Conservation (phyloP, 164 flowering plant genomes). For the Paratinospora sagittata region DNA sequence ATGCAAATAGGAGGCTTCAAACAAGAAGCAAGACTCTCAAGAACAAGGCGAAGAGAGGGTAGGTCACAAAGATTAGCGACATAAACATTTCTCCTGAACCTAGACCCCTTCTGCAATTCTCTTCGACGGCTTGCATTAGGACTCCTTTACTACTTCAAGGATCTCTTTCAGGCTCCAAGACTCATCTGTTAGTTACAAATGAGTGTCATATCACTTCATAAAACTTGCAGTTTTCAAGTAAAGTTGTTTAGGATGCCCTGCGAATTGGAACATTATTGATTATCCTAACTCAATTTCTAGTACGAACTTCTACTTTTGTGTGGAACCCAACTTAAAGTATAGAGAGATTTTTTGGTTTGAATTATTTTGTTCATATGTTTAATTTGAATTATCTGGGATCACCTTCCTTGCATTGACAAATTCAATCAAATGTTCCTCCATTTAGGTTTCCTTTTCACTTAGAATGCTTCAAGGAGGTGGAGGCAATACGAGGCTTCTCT, state of each 20-base stretch:
- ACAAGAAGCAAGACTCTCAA: too few species aligned
- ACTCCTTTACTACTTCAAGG: too few species aligned
- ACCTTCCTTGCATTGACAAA: not conserved
- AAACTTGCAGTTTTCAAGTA: not conserved
- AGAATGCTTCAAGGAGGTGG: constrained; percentile 28
- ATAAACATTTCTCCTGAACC: too few species aligned
- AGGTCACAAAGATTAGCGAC: too few species aligned
- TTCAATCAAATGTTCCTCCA: not conserved
- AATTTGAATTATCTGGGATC: not conserved
- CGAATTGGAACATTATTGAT: not conserved
- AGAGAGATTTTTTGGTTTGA: not conserved
- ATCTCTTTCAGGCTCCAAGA: too few species aligned
- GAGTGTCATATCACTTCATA: not conserved
- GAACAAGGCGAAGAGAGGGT: too few species aligned
- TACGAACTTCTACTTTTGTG: not conserved
- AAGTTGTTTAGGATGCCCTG: not conserved
- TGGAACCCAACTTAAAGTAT: not conserved
- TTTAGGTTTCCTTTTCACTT: constrained; percentile 27
- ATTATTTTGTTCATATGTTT: not conserved
- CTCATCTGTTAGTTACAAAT: too few species aligned
- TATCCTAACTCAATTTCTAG: not conserved
- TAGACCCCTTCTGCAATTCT: too few species aligned
- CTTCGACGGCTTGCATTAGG: too few species aligned
- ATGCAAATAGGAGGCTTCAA: too few species aligned
- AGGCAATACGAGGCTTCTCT: constrained; percentile 18